A percentile compares a stretch with the other conserved stretches of the same genome.
Conservation (phyloP, 2,329 filamentous ascomycete species). For the Talaromyces sp. region DNA sequence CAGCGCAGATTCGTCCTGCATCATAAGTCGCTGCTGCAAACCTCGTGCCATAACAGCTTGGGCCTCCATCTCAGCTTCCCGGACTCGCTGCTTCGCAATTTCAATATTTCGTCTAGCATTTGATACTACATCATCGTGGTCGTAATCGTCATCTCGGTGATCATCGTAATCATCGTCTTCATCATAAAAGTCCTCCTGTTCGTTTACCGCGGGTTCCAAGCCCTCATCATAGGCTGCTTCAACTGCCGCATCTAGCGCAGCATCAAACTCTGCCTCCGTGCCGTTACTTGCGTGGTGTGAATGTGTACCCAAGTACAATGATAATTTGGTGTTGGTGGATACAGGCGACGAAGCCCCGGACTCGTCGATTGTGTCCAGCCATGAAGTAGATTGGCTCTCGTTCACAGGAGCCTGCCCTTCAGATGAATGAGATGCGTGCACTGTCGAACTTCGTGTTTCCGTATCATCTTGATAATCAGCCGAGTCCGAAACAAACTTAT, state of each 20-base stretch:
- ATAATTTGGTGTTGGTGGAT: slow-evolving; percentile 77
- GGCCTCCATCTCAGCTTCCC: slow-evolving; percentile 70
- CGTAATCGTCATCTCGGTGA: slow-evolving; percentile 14
- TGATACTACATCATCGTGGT: slow-evolving; percentile 34
- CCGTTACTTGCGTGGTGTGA: slow-evolving; percentile 63
- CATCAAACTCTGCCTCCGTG: slow-evolving; percentile 89
- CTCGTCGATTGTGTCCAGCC: slow-evolving; percentile 92
- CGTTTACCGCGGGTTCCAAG: slow-evolving; percentile 64
- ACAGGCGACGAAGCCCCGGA: slow-evolving; percentile 77
- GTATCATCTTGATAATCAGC: neutral
- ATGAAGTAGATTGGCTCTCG: slow-evolving; percentile 82
- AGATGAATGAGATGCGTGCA: neutral
- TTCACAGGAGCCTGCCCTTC: slow-evolving; percentile 45
- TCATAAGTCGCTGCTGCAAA: slow-evolving; percentile 53
- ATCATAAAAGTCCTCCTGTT: slow-evolving; percentile 30
- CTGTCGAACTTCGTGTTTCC: slow-evolving; percentile 2
- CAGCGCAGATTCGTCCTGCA: slow-evolving; percentile 31
- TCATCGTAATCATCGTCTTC: slow-evolving; percentile 17
- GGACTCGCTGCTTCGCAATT: slow-evolving; percentile 71
- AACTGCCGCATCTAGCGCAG: slow-evolving; percentile 88
- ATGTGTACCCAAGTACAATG: slow-evolving; percentile 58
- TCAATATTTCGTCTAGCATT: slow-evolving; percentile 67
- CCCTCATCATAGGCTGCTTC: slow-evolving; percentile 95
- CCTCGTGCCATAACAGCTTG: slow-evolving; percentile 61
- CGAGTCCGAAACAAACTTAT: slow-evolving; percentile 51